Percentiles rank a stretch among this genome's conserved stretches.
Conservation (phyloP, 345 rosid genomes). For the Corchorus capsularis region DNA sequence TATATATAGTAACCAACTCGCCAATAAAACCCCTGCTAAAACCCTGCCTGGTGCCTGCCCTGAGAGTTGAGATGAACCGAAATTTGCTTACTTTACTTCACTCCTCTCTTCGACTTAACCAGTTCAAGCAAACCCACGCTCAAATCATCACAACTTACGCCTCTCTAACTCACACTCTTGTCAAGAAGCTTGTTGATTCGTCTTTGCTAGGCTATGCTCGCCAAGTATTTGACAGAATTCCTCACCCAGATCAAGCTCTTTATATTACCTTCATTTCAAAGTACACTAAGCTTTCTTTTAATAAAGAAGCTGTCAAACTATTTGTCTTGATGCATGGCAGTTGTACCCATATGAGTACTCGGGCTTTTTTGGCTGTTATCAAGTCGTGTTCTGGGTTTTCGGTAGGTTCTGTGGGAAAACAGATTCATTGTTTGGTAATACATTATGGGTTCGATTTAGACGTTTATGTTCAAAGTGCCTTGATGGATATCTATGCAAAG, state of each 20-base stretch:
- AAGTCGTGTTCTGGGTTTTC: background rate
- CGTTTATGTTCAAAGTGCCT: slow-evolving; percentile 12
- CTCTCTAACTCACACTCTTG: background rate
- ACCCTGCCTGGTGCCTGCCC: too few relatives aligned
- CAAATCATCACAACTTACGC: background rate
- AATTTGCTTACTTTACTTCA: background rate
- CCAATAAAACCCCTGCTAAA: background rate
- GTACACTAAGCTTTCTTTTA: background rate
- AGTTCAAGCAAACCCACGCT: background rate
- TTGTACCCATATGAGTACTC: background rate
- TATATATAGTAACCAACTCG: background rate
- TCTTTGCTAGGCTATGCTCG: background rate
- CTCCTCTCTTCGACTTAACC: background rate
- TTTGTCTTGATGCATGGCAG: background rate
- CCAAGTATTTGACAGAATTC: background rate
- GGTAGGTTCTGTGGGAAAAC: background rate
- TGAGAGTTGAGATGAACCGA: background rate
- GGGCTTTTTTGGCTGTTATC: background rate
- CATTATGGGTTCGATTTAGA: background rate
- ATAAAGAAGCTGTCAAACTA: background rate
- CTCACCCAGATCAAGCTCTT: background rate
- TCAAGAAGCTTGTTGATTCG: background rate
- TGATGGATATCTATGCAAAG: background rate
- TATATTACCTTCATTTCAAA: background rate
- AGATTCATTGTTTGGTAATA: background rate